Percentiles rank a stretch among this genome's conserved stretches.
phyloP scores from a whole-genome alignment of 805 yeast genomes.

The Ogataea angusta region DNA sequence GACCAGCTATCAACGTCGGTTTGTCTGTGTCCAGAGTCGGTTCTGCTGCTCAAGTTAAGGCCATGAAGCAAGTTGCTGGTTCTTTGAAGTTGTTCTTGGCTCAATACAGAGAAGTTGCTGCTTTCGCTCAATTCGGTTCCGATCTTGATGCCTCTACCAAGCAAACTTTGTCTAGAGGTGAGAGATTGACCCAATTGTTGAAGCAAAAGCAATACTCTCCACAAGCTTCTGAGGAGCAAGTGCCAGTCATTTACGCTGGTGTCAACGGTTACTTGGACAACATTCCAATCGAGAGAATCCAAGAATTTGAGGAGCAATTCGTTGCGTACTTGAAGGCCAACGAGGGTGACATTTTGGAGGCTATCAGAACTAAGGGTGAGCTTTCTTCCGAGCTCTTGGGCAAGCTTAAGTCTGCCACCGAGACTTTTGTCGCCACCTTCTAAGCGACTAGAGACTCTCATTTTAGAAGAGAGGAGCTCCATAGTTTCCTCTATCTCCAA shows the following conservation, averaged over 20 bases:
- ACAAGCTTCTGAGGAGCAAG: slow-evolving; percentile 98
- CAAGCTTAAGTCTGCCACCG: slow-evolving; percentile 86
- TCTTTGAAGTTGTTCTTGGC: slow-evolving; percentile 99
- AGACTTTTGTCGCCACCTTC: slow-evolving; percentile 90
- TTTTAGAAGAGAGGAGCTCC: slow-evolving; percentile 16
- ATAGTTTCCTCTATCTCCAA: slow-evolving; percentile 8
- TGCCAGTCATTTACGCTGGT: slow-evolving; percentile 98
- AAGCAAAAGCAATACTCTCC: slow-evolving; percentile 98
- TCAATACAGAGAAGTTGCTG: slow-evolving; percentile 99
- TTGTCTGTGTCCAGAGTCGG: slow-evolving; percentile 99
- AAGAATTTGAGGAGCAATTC: slow-evolving; percentile 90
- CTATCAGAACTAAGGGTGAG: slow-evolving; percentile 87
- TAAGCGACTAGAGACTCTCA: slow-evolving; percentile 32
- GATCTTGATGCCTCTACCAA: slow-evolving; percentile 99
- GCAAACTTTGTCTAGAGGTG: slow-evolving; percentile 99
- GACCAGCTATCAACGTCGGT: slow-evolving; percentile 99
- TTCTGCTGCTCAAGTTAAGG: slow-evolving; percentile 99
- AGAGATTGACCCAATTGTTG: slow-evolving; percentile 97
- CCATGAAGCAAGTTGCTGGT: slow-evolving; percentile 99
- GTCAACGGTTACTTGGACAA: slow-evolving; percentile 97
- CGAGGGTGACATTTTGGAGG: slow-evolving; percentile 77
- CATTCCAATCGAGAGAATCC: slow-evolving; percentile 80
- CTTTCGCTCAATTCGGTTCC: slow-evolving; percentile 99
- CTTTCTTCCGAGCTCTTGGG: slow-evolving; percentile 83
- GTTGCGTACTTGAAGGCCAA: slow-evolving; percentile 87